These are phyloP conservation scores for Dorcoceras hygrometricum DNA, from an alignment of 257 asterid species.

Conservation along the genomic window DNA sequence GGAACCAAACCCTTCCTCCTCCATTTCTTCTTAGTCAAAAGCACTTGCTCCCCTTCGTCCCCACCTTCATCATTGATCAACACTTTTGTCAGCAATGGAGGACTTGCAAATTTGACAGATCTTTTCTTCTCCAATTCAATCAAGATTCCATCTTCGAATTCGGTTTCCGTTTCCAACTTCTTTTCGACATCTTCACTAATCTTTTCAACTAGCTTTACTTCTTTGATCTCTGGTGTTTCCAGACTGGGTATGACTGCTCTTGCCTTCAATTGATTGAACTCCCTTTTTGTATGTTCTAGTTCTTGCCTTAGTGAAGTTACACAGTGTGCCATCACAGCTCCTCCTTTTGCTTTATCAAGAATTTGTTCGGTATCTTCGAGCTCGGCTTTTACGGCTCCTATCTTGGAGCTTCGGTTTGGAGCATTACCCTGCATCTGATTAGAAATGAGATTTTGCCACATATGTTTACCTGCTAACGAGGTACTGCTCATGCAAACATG, in stretches of 20 bases:
- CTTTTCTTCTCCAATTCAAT: slow-evolving; percentile 49
- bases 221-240: slow-evolving; percentile 50
- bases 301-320: slow-evolving; percentile 54
- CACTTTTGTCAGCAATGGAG: slow-evolving; percentile 53
- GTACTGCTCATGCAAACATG: too few species aligned
- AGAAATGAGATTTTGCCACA: not conserved
- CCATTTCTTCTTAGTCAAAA: slow-evolving; percentile 34
- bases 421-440: slow-evolving; percentile 37
- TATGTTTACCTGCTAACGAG: too few species aligned
- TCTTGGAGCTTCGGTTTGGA: slow-evolving; percentile 22
- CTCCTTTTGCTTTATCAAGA: slow-evolving; percentile 52
- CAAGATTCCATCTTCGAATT: not conserved
- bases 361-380: slow-evolving; percentile 54
- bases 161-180: slow-evolving; percentile 19
- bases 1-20: slow-evolving; percentile 65
- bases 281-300: slow-evolving; percentile 63
- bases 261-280: slow-evolving; percentile 49
- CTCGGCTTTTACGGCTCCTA: slow-evolving; percentile 35
- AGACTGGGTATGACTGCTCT: slow-evolving; percentile 27
- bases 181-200: slow-evolving; percentile 2
- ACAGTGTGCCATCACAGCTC: slow-evolving; percentile 48
- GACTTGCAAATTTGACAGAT: slow-evolving; percentile 76
- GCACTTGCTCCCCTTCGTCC: slow-evolving; percentile 5
- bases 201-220: slow-evolving; percentile 58
- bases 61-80: slow-evolving; percentile 31